phyloP scores from a whole-genome alignment of 1,284 basidiomycete species.

The Boletus sp. region DNA sequence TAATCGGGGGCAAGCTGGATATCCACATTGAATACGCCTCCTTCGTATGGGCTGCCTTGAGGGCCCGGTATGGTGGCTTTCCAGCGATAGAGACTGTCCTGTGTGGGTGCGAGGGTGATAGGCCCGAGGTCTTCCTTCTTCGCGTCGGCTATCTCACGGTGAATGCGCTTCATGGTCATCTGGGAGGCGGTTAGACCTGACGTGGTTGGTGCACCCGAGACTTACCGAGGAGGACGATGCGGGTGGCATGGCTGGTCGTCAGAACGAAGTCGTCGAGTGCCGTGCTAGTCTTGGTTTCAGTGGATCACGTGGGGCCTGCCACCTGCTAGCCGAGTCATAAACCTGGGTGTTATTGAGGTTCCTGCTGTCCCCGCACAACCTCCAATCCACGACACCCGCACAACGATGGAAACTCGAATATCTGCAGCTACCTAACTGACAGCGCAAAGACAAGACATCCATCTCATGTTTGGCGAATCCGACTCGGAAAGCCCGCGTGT shows the following conservation, averaged over 20 bases:
- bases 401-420: constrained; percentile 66
- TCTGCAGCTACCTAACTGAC: constrained; percentile 6
- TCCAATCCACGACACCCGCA: neutral
- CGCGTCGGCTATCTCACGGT: constrained; percentile 81
- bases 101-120: constrained; percentile 68
- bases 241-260: constrained; percentile 24
- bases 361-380: too few relatives aligned
- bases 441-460: constrained; percentile 2
- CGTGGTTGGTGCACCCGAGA: neutral
- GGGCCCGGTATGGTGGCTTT: constrained; percentile 76
- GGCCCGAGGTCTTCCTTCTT: constrained; percentile 79
- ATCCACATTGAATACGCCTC: constrained; percentile 77
- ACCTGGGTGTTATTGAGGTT: too few relatives aligned
- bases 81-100: constrained; percentile 62
- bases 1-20: constrained; percentile 75
- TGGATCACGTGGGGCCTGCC: constrained; percentile 22
- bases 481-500: constrained; percentile 73
- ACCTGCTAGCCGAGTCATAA: too few relatives aligned
- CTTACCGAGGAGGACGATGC: constrained; percentile 22
- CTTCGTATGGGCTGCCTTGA: constrained; percentile 83
- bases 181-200: constrained; percentile 30
- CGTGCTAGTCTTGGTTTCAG: neutral
- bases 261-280: neutral
- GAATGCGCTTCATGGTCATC: constrained; percentile 85
- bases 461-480: constrained; percentile 73